phyloP scores from a whole-genome alignment of 306 rosid genomes.

The Vigna unguiculata region DNA sequence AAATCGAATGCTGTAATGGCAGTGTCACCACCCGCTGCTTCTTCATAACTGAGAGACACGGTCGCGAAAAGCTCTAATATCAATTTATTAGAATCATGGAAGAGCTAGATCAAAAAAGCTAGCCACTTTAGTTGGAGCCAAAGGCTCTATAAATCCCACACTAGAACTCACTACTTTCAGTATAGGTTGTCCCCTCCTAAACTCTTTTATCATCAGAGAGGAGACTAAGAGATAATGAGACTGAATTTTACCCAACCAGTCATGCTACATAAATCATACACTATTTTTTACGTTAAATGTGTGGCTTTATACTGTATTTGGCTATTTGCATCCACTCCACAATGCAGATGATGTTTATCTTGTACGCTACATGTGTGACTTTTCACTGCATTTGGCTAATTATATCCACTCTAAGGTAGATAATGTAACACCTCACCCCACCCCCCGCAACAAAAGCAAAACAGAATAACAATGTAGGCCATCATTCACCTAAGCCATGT shows the following conservation, averaged over 20 bases:
- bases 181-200: background rate
- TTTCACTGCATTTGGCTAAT: background rate
- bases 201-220: background rate
- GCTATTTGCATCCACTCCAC: background rate
- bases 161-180: background rate
- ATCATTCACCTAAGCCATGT: background rate
- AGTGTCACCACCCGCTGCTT: background rate
- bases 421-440: background rate
- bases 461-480: no score
- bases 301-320: background rate
- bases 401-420: background rate
- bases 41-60: background rate
- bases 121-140: background rate
- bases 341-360: background rate
- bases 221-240: background rate
- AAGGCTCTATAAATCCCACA: background rate
- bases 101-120: background rate
- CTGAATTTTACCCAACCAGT: slow-evolving; percentile 7
- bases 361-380: background rate
- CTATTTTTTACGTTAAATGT: slow-evolving; percentile 3
- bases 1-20: no score
- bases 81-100: background rate
- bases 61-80: background rate
- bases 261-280: slow-evolving; percentile 1
- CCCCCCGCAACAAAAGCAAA: background rate